phyloP scores from a whole-genome alignment of 306 rosid genomes.

The Adenanthera pavonina region DNA sequence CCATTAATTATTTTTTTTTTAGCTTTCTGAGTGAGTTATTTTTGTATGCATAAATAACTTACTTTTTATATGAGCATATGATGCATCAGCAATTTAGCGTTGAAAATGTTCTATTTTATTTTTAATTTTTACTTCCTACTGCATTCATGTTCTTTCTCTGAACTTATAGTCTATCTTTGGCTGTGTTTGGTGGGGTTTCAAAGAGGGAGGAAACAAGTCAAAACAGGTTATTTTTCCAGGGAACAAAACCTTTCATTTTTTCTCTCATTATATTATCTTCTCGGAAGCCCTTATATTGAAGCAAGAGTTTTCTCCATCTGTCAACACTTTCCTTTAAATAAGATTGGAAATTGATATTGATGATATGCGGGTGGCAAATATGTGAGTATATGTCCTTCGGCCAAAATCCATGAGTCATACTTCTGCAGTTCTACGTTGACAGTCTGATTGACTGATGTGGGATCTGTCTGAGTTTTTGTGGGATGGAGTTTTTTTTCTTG shows the following conservation, averaged over 20 bases:
- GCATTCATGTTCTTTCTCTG: neutral
- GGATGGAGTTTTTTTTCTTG: neutral
- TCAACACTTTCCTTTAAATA: neutral
- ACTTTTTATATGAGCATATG: neutral
- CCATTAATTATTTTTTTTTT: neutral
- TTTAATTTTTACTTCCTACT: neutral
- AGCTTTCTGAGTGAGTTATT: constrained; percentile 5
- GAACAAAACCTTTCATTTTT: neutral
- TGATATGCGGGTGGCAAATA: neutral
- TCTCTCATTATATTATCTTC: constrained; percentile 5
- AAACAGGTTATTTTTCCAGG: neutral
- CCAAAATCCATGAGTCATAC: too few species aligned
- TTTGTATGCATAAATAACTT: constrained; percentile 11
- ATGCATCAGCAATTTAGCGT: neutral
- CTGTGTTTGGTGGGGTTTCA: neutral
- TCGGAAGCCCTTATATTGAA: neutral
- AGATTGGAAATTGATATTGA: neutral
- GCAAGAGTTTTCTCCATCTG: too few species aligned
- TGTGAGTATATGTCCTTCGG: too few species aligned
- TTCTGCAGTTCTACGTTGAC: too few species aligned
- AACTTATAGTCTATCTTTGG: constrained; percentile 9
- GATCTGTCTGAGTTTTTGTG: too few species aligned
- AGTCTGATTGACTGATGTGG: too few species aligned
- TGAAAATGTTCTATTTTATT: constrained; percentile 12
- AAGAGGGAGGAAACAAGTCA: neutral